phyloP scores from a whole-genome alignment of 2,329 filamentous ascomycete genomes.

The Purpureocillium lavendulum region DNA sequence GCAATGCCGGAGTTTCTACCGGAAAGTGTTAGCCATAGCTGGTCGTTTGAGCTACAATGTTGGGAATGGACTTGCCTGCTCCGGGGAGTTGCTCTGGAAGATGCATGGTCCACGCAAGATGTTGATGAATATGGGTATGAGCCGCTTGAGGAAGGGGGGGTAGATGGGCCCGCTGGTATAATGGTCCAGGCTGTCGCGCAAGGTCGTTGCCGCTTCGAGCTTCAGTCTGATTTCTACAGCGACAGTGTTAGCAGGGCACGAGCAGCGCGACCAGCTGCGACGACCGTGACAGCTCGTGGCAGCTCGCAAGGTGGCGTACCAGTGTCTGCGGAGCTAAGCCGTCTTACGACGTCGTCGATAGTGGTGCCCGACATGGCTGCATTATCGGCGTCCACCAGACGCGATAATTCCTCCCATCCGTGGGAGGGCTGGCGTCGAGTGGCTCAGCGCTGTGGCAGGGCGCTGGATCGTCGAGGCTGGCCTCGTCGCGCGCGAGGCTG shows the following conservation, averaged over 20 bases:
- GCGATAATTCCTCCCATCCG: constrained; percentile 26
- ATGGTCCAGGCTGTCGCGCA: constrained; percentile 87
- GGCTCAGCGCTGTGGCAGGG: constrained; percentile 7
- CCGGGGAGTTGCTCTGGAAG: constrained; percentile 81
- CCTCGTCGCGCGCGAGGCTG: neutral
- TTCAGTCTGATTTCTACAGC: constrained; percentile 68
- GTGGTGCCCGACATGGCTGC: constrained; percentile 52
- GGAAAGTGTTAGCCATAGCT: constrained; percentile 9
- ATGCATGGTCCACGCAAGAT: constrained; percentile 80
- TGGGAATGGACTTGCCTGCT: constrained; percentile 58
- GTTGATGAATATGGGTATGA: constrained; percentile 83
- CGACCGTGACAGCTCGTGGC: neutral
- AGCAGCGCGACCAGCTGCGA: too few relatives aligned
- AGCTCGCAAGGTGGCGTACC: constrained; percentile 40
- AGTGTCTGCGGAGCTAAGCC: constrained; percentile 46
- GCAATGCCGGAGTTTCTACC: constrained; percentile 79
- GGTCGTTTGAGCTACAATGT: neutral
- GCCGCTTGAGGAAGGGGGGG: constrained; percentile 69
- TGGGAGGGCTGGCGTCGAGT: constrained; percentile 13
- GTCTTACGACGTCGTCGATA: constrained; percentile 56
- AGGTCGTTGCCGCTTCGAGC: constrained; percentile 70
- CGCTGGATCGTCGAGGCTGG: neutral
- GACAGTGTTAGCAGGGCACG: constrained; percentile 3
- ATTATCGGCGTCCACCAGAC: constrained; percentile 32
- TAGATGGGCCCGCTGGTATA: constrained; percentile 76